These are phyloP conservation scores for Alternaria gaisen DNA, from an alignment of 2,329 filamentous ascomycete genomes.

Conservation along the genomic window DNA sequence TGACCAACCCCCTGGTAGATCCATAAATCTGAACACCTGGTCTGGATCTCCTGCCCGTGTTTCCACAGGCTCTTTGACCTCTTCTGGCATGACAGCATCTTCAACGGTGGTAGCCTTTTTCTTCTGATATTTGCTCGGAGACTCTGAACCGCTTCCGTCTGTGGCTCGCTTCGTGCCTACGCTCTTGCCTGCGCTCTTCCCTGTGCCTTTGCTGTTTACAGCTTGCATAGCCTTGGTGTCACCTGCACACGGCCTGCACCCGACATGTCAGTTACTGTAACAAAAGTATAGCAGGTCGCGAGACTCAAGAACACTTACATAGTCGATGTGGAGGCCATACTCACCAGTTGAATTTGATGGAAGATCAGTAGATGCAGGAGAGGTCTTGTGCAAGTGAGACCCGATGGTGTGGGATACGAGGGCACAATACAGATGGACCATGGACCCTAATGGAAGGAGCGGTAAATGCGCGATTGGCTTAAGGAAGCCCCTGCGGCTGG, in stretches of 20 bases:
- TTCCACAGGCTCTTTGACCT: neutral
- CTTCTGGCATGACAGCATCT: neutral
- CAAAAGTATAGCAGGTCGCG: neutral
- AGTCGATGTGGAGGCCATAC: neutral
- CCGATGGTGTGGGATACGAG: constrained; percentile 11
- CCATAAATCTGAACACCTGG: constrained; percentile 29
- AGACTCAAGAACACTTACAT: constrained; percentile 12
- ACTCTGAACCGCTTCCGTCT: neutral
- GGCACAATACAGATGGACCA: neutral
- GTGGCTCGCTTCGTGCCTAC: constrained; percentile 9
- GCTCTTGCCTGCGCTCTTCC: constrained; percentile 13
- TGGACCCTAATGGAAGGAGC: constrained; percentile 3
- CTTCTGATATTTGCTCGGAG: constrained; percentile 18
- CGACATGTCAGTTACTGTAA: constrained; percentile 2
- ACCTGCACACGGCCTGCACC: constrained; percentile 12
- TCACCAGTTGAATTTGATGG: neutral
- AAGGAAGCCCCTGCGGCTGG: neutral
- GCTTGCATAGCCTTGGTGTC: constrained; percentile 4
- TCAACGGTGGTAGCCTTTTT: neutral
- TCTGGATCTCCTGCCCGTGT: neutral
- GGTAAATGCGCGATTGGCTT: constrained; percentile 7
- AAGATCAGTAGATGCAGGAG: constrained; percentile 13
- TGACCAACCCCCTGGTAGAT: constrained; percentile 34
- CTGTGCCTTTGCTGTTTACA: constrained; percentile 5
- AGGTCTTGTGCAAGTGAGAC: constrained; percentile 14